Conservation (phyloP, 1,139 yeast genomes). For the Pichia sp. region DNA sequence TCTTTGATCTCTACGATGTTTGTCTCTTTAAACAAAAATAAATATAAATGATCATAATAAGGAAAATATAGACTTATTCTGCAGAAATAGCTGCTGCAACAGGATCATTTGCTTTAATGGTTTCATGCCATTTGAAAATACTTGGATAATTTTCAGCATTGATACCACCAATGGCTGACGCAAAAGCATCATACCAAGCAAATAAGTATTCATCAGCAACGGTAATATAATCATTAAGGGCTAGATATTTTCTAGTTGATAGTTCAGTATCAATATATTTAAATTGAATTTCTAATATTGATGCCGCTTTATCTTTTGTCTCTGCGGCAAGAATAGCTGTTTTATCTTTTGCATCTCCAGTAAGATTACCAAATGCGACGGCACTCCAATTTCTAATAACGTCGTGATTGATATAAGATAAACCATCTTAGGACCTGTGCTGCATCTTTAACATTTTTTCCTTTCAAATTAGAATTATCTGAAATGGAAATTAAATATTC, state of each 20-base stretch:
- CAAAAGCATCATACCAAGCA: background rate
- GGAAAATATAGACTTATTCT: no score
- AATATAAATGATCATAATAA: no score
- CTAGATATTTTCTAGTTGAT: conserved; percentile 3
- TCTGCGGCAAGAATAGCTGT: no score
- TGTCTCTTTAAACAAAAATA: no score
- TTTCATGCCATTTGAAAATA: conserved; percentile 17
- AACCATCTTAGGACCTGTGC: conserved; percentile 28
- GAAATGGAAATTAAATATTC: conserved; percentile 25
- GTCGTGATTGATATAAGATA: conserved; percentile 26
- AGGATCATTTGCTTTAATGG: no score
- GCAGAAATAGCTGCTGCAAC: no score
- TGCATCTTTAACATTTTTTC: conserved; percentile 22
- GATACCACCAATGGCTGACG: background rate
- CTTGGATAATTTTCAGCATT: conserved; percentile 10
- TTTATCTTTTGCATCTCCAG: conserved; percentile 5
- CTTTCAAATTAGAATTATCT: conserved; percentile 14
- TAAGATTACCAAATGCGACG: conserved; percentile 1
- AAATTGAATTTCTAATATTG: background rate
- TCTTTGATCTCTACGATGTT: no score
- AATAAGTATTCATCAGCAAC: conserved; percentile 7
- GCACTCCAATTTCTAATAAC: conserved; percentile 10
- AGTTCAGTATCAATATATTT: conserved; percentile 7
- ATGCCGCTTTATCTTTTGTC: no score
- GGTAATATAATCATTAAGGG: conserved; percentile 3